Base-by-base conservation (phyloP, 2,329 filamentous ascomycete species). In the Dissoconium aciculare region DNA sequence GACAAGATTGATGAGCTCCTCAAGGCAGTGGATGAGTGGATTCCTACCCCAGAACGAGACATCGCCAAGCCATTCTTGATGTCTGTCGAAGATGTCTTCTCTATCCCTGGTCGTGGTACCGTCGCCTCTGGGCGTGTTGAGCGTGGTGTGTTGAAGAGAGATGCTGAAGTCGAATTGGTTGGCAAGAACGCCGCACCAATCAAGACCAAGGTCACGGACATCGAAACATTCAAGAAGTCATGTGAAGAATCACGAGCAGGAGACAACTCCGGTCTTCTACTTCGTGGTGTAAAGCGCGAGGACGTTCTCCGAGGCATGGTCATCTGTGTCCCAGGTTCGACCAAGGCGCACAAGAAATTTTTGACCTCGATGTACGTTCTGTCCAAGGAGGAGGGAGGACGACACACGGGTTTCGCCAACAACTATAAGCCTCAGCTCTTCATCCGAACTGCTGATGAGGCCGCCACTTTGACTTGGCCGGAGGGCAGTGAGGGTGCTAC, bases 221-320 rank as follows among this genome's bases (percentile, higher is more conserved):
- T 98, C 47, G 89, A 98, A 69, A 98, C 87, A 44, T 98, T 98
- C 72, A 94, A 95, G 73, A 98, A 98, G 74, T 91, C 84, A 29
- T 95, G 89, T 62, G 85, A 94, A 36, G 83, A 93, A 64, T 92
- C 87, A 36, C 74, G 81, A 50, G 89, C 89, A 39, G 89, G 89
- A 59, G 89, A 98, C 64, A 98, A 95, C 75, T 94, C 89, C 15
- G 89, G 89, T 54, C 79, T 98, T 21, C 74, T 98, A 32, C 78
- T 98, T 59, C 83, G 89, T 64, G 87, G 89, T 69, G 63, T 98
- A 54, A 85, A 84, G 63, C 84, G 89, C 53, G 89, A 98, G 65
- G 91, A 98, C 51, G 71, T 98, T 52, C 70, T 66, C 51, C 83
- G 89, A 58, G 89, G 89, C 55, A 95, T 98, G 89, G 82, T 95